Evolutionary conservation across 352 stramenopile genomes (phyloP), one percentile per base, ranked within the genome.

Genomic region (Phytophthora niederhauseri): DNA sequence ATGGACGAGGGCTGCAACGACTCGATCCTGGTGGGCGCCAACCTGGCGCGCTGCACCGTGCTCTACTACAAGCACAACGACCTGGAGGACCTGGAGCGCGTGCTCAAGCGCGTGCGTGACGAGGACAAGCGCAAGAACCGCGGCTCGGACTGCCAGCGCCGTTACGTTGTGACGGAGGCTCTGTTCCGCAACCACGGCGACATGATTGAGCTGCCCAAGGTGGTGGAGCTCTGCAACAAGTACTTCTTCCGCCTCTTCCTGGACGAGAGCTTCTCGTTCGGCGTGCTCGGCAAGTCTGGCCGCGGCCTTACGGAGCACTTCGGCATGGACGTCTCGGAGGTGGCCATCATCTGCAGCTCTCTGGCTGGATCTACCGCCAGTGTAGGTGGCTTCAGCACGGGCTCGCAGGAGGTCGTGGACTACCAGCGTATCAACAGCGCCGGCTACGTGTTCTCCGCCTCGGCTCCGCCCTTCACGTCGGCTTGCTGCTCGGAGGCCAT

Each of bases 401-500:
- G 98, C 12, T 98, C 89, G 55, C 89, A 97, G 70, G 97, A 99
- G 63, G 94, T 99, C 6, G 95, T 99, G 9, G 96, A 99, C 79
- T 98, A 99, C 86, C 98, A 99, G 82, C 93, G 98, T 53, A 89
- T 99, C 34, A 98, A 96, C 71, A 98, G 95, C 43, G 97, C 97
- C 6, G 97, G 97, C 54, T 99, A 99, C 79, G 98, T 98, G 69
- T 99, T 99, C 80, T 99, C 95, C 66, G 98, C 98, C n/a, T 98
- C 97, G 54, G 89, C 95, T 24, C 97, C 97, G 36, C 98, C 98
- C 8, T 99, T 99, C 79, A 97, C 97, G 58, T 97, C 89, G 9
- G 86, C 92, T 4, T 96, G 87, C 55, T 93, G 88, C 36, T 93
- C 89, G 6, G 90, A 92, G 64, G 81, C 92, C n/a, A 87, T 98